Evolutionary conservation across 345 rosid genomes (phyloP).

Genomic region (Populus alba): DNA sequence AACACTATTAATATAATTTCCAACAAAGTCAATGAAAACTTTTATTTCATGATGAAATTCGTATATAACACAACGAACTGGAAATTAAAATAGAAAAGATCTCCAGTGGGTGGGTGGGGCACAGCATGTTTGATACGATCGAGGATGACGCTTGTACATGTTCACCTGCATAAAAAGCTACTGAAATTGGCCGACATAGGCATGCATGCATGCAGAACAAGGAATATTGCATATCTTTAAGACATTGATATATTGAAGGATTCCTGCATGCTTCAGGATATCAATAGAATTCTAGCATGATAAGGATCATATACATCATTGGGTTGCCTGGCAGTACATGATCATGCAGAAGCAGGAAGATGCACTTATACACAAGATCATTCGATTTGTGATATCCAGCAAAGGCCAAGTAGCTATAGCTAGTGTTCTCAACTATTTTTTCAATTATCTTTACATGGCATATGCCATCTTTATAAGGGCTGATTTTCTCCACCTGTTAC

Average conservation of each 20-base stretch:
- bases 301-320: too few species aligned
- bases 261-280: neutral
- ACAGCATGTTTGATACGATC: neutral
- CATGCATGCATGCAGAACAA: slow-evolving; percentile 5
- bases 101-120: neutral
- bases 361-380: neutral
- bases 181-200: slow-evolving; percentile 22
- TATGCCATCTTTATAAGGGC: slow-evolving; percentile 14
- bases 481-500: neutral
- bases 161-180: neutral
- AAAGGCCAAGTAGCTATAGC: neutral
- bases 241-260: neutral
- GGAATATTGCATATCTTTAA: slow-evolving; percentile 10
- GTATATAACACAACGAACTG: neutral
- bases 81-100: neutral
- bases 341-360: slow-evolving; percentile 5
- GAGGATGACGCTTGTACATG: neutral
- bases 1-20: too few species aligned
- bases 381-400: neutral
- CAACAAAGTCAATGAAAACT: neutral
- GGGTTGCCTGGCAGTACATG: neutral
- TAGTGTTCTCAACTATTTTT: neutral
- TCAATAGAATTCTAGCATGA: too few species aligned
- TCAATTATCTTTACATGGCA: neutral
- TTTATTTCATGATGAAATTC: too few species aligned